phyloP scores from a whole-genome alignment of 306 rosid genomes.

The Lathyrus sativus region DNA sequence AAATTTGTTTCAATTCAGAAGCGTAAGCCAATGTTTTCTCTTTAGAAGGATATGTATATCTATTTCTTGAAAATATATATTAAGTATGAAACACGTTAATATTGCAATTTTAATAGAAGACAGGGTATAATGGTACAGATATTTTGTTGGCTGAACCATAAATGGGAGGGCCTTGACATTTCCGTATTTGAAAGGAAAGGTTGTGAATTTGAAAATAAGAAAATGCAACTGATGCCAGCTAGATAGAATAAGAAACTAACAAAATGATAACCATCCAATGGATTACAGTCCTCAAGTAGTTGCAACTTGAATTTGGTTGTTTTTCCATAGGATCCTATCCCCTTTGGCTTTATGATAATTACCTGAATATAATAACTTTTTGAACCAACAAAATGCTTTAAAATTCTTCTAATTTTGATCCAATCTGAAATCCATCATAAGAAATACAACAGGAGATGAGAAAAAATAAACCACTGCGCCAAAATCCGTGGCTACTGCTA shows the following conservation, averaged over 20 bases:
- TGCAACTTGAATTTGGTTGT: no score
- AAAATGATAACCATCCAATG: no score
- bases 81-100: not conserved
- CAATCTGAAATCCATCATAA: not conserved
- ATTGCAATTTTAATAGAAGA: not conserved
- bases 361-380: not conserved
- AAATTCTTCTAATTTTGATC: not conserved
- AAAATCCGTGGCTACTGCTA: not conserved
- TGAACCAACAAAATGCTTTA: not conserved
- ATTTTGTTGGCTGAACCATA: no score
- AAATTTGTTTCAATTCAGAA: no score
- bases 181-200: not conserved
- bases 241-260: not conserved
- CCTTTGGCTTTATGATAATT: not conserved
- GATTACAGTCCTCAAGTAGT: no score
- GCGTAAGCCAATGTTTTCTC: no score
- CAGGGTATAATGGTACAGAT: not conserved
- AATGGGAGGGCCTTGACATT: not conserved
- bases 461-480: not conserved
- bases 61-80: no score
- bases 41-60: no score
- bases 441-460: not conserved
- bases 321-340: not conserved
- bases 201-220: not conserved
- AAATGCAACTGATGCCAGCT: not conserved